Base-by-base conservation (phyloP, 2,329 filamentous ascomycete species). In the Pseudocercospora vitis region DNA sequence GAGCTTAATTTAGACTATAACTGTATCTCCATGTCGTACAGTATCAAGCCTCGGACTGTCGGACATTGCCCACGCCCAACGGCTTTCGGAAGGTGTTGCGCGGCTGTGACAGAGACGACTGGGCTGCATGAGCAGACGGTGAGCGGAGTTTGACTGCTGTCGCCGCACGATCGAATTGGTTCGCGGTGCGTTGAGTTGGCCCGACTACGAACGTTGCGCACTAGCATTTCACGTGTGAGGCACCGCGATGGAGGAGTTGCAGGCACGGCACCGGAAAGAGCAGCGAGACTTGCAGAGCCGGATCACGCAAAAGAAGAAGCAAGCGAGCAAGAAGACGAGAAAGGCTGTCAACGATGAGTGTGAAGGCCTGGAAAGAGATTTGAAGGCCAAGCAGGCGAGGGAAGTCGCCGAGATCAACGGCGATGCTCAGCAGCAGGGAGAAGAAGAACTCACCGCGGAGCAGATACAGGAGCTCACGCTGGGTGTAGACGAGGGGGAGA, bases 251-350 rank as follows among this genome's bases (percentile, higher is more conserved):
- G 91, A 96, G 56, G 85, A 88, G 58, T 75, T 94, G 52, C 85
- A 89, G 64, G 77, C 84, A 31, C 87, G 86, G 42, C 94, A 99
- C 71, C 85, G 89, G 65, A 94, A 89, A 72, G 92, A 99, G 74
- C 85, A 88, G 70, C 86, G 85, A 63, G 92, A 97, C 57, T 80
- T 99, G 21, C 89, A 95, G 71, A 81, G 84, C 47, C 85, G 87
- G 55, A 85, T 95, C 67, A 96, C 89, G 4, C 91, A 87, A 74
- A 97, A 96, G 80, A 99, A 96, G 79, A 97, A 96, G 78, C 87
- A 88, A 63, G 91, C 94, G 12, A 95, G 87, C 42, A 99, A 97
- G 75, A 86, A 85, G 71, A 84, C 82, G 7, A 78, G 83, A 46
- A 84, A 79, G 60, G 74, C 73, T 29, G 73, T 80, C 33, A 84